Base-by-base conservation (phyloP, 192 early-diverging fungal genomes). In the Podila epigama region DNA sequence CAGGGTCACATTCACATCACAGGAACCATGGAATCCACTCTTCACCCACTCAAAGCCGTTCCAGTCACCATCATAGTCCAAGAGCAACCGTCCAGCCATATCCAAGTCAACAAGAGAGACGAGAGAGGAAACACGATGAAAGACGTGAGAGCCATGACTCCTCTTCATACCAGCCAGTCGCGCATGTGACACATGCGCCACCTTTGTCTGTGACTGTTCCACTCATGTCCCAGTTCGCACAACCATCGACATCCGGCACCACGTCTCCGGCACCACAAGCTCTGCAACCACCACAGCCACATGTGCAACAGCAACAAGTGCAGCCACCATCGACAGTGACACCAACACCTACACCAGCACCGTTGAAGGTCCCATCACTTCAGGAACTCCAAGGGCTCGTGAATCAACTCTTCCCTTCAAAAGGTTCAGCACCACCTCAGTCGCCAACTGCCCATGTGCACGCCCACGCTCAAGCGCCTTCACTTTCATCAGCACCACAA, bases 371-470 rank as follows among this genome's bases (percentile, higher is more conserved):
- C 0, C 73, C 73, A 4, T 34, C 64, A 0, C 56, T 77, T 3
- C 66, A 77, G 33, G 60, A 77, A 36, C 53, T 77, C 0, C 73
- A 77, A 39, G 66, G 73, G 10, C 51, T 77, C 20, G 73, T 77
- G 9, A 67, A 77, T 35, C 73, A 77, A 15, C 35, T 77, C 12
- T 77, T 77, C 51, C 73, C 66, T 0, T 27, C 66, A 8, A 12
- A 27, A 1, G 9, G 15, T n/a, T n/a, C 31, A 37, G 2, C 55
- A 6, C 15, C 4, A n/a, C 1, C 51, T 22, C 28, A 29, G 20
- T 12, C 35, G 41, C 34, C 57, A 32, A 33, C 10, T 32, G n/a
- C n/a, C n/a, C n/a, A n/a, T n/a, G n/a, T n/a, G n/a, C n/a, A n/a
- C n/a, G n/a, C n/a, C n/a, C n/a, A n/a, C n/a, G n/a, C n/a, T n/a